phyloP scores from a whole-genome alignment of 768 basidiomycete genomes.

The Lentinula detonsa region DNA sequence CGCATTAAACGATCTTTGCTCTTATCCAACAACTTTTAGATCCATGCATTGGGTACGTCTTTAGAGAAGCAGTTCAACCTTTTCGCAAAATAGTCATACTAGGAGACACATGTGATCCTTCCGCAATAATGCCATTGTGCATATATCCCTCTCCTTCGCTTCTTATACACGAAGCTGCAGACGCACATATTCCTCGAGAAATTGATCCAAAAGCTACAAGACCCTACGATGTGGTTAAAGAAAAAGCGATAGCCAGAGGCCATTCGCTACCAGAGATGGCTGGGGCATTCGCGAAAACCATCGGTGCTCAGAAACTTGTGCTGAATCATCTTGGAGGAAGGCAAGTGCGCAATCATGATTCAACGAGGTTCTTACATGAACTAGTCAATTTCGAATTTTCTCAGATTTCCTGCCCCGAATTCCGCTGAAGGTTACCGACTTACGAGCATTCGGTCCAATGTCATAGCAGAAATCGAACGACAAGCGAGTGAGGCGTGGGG shows the following conservation, averaged over 20 bases:
- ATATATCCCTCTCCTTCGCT: slow-evolving; percentile 45
- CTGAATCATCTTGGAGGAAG: slow-evolving; percentile 75
- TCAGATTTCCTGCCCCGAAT: slow-evolving; percentile 50
- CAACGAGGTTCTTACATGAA: neutral
- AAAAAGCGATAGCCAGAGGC: slow-evolving; percentile 57
- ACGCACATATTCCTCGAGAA: slow-evolving; percentile 55
- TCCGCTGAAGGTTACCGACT: slow-evolving; percentile 18
- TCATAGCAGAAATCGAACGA: slow-evolving; percentile 54
- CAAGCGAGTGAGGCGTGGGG: slow-evolving; percentile 62
- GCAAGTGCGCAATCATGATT: slow-evolving; percentile 27
- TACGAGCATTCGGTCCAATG: slow-evolving; percentile 27
- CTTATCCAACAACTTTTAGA: slow-evolving; percentile 32
- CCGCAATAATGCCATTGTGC: slow-evolving; percentile 52
- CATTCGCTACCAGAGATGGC: slow-evolving; percentile 81
- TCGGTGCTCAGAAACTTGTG: slow-evolving; percentile 56
- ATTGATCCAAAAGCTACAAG: slow-evolving; percentile 46
- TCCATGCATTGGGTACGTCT: slow-evolving; percentile 74
- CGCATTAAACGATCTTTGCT: neutral
- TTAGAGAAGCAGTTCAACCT: slow-evolving; percentile 47
- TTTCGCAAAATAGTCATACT: slow-evolving; percentile 66
- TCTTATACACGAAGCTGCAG: slow-evolving; percentile 85
- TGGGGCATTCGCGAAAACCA: slow-evolving; percentile 60
- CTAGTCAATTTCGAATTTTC: neutral
- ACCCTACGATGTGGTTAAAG: slow-evolving; percentile 31
- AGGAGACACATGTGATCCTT: slow-evolving; percentile 72